These are phyloP conservation scores for Tolypocladium ovalisporum DNA, from an alignment of 2,329 filamentous ascomycete genomes.

Conservation along the genomic window DNA sequence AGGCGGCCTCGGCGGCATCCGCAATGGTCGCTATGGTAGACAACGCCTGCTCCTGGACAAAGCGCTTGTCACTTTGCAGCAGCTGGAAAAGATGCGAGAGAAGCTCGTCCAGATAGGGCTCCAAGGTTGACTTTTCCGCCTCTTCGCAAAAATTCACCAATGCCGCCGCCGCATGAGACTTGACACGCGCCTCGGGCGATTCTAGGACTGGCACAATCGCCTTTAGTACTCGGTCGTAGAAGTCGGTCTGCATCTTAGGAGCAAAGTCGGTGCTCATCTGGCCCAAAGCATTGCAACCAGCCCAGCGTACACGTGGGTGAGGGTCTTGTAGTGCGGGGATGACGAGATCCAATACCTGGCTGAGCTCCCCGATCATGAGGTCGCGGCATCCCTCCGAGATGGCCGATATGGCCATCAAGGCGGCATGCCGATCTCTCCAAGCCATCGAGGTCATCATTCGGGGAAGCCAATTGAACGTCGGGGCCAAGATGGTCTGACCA, in stretches of 20 bases:
- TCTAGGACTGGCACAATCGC: conserved; percentile 88
- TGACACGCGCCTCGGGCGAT: conserved; percentile 83
- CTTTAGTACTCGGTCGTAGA: conserved; percentile 76
- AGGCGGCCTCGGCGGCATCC: conserved; percentile 93
- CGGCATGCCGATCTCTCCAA: conserved; percentile 92
- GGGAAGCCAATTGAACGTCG: conserved; percentile 93
- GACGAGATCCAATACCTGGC: conserved; percentile 90
- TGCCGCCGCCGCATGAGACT: conserved; percentile 94
- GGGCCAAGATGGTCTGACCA: conserved; percentile 81
- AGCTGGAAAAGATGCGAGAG: conserved; percentile 78
- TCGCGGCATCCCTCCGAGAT: conserved; percentile 97
- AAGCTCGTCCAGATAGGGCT: conserved; percentile 86
- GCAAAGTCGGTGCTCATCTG: conserved; percentile 99
- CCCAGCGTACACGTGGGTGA: conserved; percentile 91
- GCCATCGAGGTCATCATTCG: conserved; percentile 93
- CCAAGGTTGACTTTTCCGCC: conserved; percentile 81
- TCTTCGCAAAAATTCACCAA: conserved; percentile 99
- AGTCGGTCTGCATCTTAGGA: conserved; percentile 93
- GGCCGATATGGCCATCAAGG: conserved; percentile 96
- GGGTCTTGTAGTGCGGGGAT: conserved; percentile 81
- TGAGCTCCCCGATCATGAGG: conserved; percentile 87
- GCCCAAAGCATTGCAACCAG: conserved; percentile 94
- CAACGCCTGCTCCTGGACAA: conserved; percentile 93
- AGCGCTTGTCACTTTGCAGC: conserved; percentile 84
- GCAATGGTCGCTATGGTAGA: conserved; percentile 98